These are phyloP conservation scores for Cercis canadensis DNA, from an alignment of 306 rosid genomes.

Conservation along the genomic window DNA sequence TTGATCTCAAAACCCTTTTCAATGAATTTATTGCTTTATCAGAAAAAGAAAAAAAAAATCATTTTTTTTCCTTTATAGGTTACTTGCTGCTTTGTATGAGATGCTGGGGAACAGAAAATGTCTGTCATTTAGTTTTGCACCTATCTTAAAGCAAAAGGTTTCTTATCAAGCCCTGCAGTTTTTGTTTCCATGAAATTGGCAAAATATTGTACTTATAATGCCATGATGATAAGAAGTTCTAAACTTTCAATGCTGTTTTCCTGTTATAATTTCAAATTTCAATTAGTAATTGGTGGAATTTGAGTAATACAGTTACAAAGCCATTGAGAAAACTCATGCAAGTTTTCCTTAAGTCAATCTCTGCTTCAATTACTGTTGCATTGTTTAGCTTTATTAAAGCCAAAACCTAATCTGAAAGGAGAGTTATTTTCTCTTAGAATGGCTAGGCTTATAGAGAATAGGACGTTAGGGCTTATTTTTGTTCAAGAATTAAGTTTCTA, in stretches of 20 bases:
- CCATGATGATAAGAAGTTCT: constrained; percentile 11
- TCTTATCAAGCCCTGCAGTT: neutral
- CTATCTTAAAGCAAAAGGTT: neutral
- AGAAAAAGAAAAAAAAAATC: no score
- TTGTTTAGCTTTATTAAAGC: neutral
- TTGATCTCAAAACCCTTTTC: no score
- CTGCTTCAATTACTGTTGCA: constrained; percentile 2
- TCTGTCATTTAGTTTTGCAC: no score
- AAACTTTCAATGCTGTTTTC: neutral
- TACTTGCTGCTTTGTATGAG: no score
- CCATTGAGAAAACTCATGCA: neutral
- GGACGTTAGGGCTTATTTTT: constrained; percentile 1
- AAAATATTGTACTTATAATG: constrained; percentile 19
- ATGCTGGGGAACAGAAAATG: no score
- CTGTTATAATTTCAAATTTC: neutral
- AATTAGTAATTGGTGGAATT: neutral
- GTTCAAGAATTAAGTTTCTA: neutral
- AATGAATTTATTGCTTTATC: no score
- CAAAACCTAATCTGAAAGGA: neutral
- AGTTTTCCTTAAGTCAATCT: neutral
- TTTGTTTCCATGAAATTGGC: constrained; percentile 2
- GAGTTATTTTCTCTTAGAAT: neutral
- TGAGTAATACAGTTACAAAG: neutral
- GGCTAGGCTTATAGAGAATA: neutral
- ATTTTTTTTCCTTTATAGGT: no score